A percentile compares a stretch with the other conserved stretches of the same genome.
These are phyloP conservation scores for Ogataea dorogensis DNA, from an alignment of 805 yeast genomes.

Conservation along the genomic window DNA sequence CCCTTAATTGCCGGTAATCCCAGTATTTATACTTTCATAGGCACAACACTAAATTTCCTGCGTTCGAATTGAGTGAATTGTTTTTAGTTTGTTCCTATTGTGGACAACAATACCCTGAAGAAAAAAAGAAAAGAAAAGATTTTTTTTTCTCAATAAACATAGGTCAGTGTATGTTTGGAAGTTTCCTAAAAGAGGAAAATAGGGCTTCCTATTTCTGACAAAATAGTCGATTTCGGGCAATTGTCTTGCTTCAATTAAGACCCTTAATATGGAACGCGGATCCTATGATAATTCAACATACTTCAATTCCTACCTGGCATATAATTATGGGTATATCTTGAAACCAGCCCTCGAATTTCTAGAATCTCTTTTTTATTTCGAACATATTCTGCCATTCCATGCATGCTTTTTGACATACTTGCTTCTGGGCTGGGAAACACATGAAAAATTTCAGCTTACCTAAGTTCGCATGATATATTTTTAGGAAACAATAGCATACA, in stretches of 20 bases:
- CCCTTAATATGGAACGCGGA: too few species aligned
- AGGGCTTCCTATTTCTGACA: too few species aligned
- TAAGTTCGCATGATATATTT: background rate
- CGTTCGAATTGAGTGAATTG: too few species aligned
- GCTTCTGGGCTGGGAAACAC: background rate
- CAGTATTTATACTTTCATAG: conserved; percentile 7
- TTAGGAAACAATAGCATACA: too few species aligned
- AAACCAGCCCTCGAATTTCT: too few species aligned
- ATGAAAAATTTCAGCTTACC: background rate
- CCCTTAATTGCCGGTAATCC: too few species aligned
- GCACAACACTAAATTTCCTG: too few species aligned
- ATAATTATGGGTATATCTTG: too few species aligned
- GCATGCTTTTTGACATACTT: conserved; percentile 2
- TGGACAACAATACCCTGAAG: conserved; percentile 1
- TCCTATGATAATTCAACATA: too few species aligned
- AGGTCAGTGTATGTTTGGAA: background rate
- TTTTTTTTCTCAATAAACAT: background rate
- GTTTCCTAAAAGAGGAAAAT: conserved; percentile 4
- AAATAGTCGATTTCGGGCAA: too few species aligned
- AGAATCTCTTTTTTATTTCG: background rate
- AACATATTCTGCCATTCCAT: background rate
- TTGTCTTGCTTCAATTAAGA: too few species aligned
- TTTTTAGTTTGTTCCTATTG: background rate
- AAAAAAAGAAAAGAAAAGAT: background rate
- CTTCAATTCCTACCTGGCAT: too few species aligned